Percentiles rank a stretch among this genome's conserved stretches.
These are phyloP conservation scores for Akanthomyces lecanii DNA, from an alignment of 2,329 filamentous ascomycete species.

Conservation along the genomic window DNA sequence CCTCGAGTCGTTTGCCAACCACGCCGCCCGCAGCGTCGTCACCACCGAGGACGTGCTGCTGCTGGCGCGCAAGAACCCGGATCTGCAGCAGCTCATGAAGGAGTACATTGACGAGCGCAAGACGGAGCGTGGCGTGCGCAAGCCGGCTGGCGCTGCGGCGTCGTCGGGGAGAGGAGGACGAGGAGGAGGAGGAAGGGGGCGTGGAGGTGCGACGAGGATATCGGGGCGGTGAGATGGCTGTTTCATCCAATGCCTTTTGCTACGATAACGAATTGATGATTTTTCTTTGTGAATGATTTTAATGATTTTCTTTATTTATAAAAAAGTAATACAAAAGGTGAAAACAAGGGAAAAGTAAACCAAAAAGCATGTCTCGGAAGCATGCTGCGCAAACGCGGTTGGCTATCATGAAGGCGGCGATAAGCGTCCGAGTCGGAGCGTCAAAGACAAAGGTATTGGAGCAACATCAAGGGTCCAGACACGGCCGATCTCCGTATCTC, in stretches of 20 bases:
- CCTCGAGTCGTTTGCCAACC: constrained; percentile 58
- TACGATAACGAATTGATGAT: background rate
- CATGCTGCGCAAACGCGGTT: background rate
- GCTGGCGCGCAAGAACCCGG: constrained; percentile 80
- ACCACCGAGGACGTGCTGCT: constrained; percentile 85
- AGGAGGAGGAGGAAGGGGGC: constrained; percentile 18
- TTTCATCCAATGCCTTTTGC: background rate
- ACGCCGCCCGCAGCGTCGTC: constrained; percentile 76
- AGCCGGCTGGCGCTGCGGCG: constrained; percentile 17
- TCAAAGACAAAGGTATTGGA: too few species aligned
- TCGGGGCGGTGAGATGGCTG: constrained; percentile 1
- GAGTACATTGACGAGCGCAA: constrained; percentile 61
- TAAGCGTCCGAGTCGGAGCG: background rate
- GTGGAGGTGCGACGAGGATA: constrained; percentile 27
- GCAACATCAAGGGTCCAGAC: too few species aligned
- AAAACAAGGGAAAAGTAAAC: background rate
- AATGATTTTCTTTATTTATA: background rate
- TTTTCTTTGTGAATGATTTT: too few species aligned
- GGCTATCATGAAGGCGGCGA: background rate
- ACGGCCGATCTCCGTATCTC: background rate
- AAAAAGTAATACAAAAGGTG: too few species aligned
- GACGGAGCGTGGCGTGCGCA: constrained; percentile 30
- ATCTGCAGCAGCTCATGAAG: constrained; percentile 71
- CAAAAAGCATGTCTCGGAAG: background rate
- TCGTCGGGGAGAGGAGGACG: constrained; percentile 24